A percentile compares a stretch with the other conserved stretches of the same genome.
Evolutionary conservation across 495 filamentous ascomycete genomes (phyloP).

Genomic region (Cercophora samala): DNA sequence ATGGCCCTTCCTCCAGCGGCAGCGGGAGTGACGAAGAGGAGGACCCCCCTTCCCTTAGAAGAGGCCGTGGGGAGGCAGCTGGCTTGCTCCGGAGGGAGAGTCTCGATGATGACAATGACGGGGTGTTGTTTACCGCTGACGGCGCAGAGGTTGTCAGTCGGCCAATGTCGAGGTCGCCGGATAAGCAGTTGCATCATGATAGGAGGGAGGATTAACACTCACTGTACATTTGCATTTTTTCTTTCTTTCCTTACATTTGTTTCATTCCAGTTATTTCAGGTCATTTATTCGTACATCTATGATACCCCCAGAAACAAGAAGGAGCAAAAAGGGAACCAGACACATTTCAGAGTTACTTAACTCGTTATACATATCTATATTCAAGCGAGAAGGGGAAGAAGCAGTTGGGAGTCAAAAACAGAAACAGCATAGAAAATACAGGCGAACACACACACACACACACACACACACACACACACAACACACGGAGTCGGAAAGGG

Average conservation of each 20-base stretch:
- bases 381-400: neutral
- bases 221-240: neutral
- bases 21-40: constrained; percentile 26
- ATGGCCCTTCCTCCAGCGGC: constrained; percentile 6
- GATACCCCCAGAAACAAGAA: neutral
- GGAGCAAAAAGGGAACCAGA: neutral
- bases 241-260: too few species aligned
- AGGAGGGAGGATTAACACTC: neutral
- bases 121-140: constrained; percentile 25
- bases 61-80: constrained; percentile 24
- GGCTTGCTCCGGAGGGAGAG: constrained; percentile 25
- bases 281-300: neutral
- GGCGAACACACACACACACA: neutral
- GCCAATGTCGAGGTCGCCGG: neutral
- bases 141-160: constrained; percentile 22
- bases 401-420: neutral
- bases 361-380: neutral
- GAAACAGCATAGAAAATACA: neutral
- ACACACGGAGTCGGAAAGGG: neutral
- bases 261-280: neutral
- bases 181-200: neutral
- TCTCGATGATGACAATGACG: constrained; percentile 18
- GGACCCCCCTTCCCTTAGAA: too few species aligned
- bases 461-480: neutral
- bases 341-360: neutral